Conservation (phyloP, 2,329 filamentous ascomycete species). For the Aspergillus quadricinctus region DNA sequence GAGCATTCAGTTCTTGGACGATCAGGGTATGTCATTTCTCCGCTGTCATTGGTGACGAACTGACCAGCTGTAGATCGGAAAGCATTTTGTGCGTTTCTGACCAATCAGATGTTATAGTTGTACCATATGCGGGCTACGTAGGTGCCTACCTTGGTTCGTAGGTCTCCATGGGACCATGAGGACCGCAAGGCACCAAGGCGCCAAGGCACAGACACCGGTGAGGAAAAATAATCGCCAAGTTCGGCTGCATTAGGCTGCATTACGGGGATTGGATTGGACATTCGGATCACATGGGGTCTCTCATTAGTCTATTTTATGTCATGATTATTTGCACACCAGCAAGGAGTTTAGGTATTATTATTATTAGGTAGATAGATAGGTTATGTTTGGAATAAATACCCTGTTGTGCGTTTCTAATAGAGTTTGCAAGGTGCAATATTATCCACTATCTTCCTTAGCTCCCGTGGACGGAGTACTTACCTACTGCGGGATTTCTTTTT, state of each 20-base stretch:
- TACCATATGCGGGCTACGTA: no score
- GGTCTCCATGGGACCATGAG: no score
- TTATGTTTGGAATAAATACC: no score
- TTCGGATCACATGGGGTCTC: neutral
- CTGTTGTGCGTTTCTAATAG: neutral
- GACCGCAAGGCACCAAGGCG: no score
- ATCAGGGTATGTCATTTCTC: constrained; percentile 27
- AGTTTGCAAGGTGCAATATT: neutral
- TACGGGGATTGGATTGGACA: neutral
- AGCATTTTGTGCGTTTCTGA: constrained; percentile 28
- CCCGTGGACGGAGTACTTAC: no score
- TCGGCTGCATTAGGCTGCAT: neutral
- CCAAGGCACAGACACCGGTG: no score
- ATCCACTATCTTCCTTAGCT: no score
- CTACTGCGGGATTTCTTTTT: neutral
- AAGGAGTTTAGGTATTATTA: no score
- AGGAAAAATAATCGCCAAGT: neutral
- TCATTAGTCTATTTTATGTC: no score
- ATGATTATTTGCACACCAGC: no score
- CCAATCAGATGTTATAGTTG: constrained; percentile 11
- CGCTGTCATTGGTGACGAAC: neutral
- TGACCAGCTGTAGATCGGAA: constrained; percentile 24
- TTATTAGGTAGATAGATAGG: no score
- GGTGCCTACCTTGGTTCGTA: no score
- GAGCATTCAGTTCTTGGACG: constrained; percentile 37